Evolutionary conservation across 306 rosid species (phyloP), one percentile per base, ranked within the genome.

Genomic region (Betula pendula): DNA sequence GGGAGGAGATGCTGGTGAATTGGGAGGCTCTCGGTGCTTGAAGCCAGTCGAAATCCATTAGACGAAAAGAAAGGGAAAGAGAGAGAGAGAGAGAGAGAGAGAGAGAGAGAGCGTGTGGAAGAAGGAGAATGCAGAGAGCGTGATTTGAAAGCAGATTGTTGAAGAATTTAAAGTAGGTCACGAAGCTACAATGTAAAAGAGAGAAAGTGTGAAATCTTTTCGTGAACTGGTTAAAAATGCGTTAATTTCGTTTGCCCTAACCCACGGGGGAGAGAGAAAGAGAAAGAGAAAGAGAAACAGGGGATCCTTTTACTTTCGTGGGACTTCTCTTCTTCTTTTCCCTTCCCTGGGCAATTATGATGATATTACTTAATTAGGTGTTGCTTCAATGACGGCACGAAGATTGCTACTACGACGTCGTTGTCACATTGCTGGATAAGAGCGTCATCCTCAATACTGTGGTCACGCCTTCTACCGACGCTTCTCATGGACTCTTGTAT

Each of bases 21-120:
- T 10, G 56, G 78, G 68, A 74, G 77, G 72, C 63, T 44, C 68
- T 38, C 1, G 45, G 43, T 14, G 19, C 42, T 66, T 68, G 75
- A 72, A 52, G 73, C 77, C 45, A 78, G 63, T 78, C 77, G 49
- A 75, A 83, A 76, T 83, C 76, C 86, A 85, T 71, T 33, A 24
- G n/a, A 63, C 2, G 19, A 40, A 8, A 38, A 72, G 19, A 71
- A 70, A 70, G 31, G 20, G 70, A 71, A 73, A 74, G 31, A 25
- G 70, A 71, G 76, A 74, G 31, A 25, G 70, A 72, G 16, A 22
- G 40, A 25, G 31, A 25, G 71, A 48, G 43, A 49, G 27, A 55
- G 56, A 45, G 70, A 40, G 66, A 71, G 76, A 70, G 24, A 25
- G 70, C 33, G 44, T 7, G 24, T 8, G 67, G 16, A 7, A 31